phyloP scores from a whole-genome alignment of 2,329 filamentous ascomycete genomes.

The Colletotrichum simmondsii region DNA sequence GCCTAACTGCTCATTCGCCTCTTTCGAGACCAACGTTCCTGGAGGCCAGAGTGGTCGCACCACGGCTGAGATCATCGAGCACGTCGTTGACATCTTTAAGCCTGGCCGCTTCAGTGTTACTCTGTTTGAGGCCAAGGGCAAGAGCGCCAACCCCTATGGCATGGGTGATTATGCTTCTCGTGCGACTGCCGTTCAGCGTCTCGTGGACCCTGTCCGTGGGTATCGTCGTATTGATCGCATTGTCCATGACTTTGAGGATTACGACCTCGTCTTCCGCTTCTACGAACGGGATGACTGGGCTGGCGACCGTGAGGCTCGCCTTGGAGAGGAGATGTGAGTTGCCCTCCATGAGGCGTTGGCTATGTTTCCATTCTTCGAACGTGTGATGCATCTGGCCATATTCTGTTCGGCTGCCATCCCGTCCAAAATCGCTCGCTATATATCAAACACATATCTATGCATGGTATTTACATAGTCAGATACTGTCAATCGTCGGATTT shows the following conservation, averaged over 20 bases:
- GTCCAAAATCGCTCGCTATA: background rate
- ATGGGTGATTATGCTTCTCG: constrained; percentile 53
- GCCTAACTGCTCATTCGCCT: constrained; percentile 96
- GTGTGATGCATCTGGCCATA: background rate
- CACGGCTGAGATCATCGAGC: constrained; percentile 90
- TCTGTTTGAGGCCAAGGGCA: constrained; percentile 88
- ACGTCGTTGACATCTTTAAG: constrained; percentile 95
- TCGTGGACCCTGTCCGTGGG: constrained; percentile 83
- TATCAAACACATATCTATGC: background rate
- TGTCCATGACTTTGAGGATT: constrained; percentile 96
- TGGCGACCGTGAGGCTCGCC: constrained; percentile 62
- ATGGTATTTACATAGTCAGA: background rate
- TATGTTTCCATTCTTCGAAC: background rate
- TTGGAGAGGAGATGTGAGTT: constrained; percentile 60
- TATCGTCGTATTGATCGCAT: constrained; percentile 94
- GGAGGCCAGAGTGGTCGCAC: constrained; percentile 87
- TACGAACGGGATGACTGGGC: constrained; percentile 89
- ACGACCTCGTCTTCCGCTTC: constrained; percentile 95
- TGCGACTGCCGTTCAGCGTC: constrained; percentile 54
- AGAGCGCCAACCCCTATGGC: constrained; percentile 53
- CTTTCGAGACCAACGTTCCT: constrained; percentile 98
- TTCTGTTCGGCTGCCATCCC: background rate
- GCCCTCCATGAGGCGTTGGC: background rate
- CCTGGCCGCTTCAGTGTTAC: constrained; percentile 98
- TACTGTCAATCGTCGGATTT: background rate